Conservation (phyloP, 2,329 filamentous ascomycete genomes). For the Tolypocladium tropicale region DNA sequence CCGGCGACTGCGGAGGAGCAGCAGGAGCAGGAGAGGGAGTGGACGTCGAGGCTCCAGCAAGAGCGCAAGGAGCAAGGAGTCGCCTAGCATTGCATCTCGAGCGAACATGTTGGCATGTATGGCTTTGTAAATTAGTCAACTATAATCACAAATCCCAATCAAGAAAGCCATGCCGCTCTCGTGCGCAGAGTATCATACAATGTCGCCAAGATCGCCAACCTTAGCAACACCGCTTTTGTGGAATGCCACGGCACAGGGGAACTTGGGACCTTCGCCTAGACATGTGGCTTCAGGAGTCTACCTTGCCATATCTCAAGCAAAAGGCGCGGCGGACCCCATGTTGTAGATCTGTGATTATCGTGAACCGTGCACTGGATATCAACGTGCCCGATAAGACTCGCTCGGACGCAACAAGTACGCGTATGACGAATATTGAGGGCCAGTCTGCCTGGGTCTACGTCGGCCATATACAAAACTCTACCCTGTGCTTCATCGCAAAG, state of each 20-base stretch:
- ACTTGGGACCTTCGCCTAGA: no score
- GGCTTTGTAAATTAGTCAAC: neutral
- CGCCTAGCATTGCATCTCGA: neutral
- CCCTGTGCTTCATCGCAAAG: no score
- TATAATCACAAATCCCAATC: constrained; percentile 29
- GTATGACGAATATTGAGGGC: no score
- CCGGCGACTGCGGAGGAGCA: constrained; percentile 2
- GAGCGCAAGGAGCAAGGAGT: constrained; percentile 6
- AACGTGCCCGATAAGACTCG: neutral
- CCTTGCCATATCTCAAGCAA: no score
- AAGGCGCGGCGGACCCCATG: no score
- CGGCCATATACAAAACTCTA: neutral
- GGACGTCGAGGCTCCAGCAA: constrained; percentile 10
- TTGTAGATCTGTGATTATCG: no score
- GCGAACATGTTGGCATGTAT: neutral
- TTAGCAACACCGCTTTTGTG: constrained; percentile 19
- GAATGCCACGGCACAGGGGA: constrained; percentile 32
- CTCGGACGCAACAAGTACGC: neutral
- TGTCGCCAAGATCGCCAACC: constrained; percentile 13
- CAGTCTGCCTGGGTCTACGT: neutral
- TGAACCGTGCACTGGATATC: no score
- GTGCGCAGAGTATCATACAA: constrained; percentile 21
- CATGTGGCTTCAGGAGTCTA: no score
- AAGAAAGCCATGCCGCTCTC: constrained; percentile 18
- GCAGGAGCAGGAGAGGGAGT: constrained; percentile 9